phyloP scores from a whole-genome alignment of 2,329 filamentous ascomycete genomes.

The Aspergillus bombycis region DNA sequence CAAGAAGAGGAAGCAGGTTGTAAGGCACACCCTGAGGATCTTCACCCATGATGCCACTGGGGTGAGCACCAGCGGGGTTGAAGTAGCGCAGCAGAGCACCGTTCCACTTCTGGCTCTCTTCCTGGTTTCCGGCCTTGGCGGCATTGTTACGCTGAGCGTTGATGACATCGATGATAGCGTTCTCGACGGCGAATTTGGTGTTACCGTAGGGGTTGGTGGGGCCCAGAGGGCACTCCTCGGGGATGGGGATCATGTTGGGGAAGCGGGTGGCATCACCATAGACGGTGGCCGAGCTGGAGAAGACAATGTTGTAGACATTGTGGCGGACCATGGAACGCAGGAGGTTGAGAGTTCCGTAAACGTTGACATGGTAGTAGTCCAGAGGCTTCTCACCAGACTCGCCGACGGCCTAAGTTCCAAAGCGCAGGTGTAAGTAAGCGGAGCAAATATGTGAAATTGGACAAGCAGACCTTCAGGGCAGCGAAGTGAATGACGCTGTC shows the following conservation, averaged over 20 bases:
- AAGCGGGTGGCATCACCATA: conserved; percentile 97
- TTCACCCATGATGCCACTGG: conserved; percentile 96
- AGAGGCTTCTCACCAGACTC: conserved; percentile 92
- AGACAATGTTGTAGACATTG: conserved; percentile 95
- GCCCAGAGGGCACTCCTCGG: conserved; percentile 92
- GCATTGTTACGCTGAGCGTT: conserved; percentile 82
- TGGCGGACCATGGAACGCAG: conserved; percentile 84
- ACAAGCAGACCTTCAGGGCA: conserved; percentile 74
- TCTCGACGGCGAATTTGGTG: conserved; percentile 92
- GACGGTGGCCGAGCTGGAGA: conserved; percentile 96
- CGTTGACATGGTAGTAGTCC: conserved; percentile 98
- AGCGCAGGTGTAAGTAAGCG: conserved; percentile 2
- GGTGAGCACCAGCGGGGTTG: conserved; percentile 94
- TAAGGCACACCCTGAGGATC: conserved; percentile 94
- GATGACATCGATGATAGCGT: conserved; percentile 87
- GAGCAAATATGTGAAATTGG: neutral
- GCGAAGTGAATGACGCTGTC: conserved; percentile 99
- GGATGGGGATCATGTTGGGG: conserved; percentile 98
- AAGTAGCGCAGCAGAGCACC: conserved; percentile 93
- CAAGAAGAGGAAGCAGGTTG: conserved; percentile 91
- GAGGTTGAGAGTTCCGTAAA: conserved; percentile 86
- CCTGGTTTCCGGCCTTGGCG: conserved; percentile 74
- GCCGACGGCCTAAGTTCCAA: conserved; percentile 73
- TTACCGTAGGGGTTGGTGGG: conserved; percentile 97
- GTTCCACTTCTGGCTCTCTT: conserved; percentile 79